phyloP scores from a whole-genome alignment of 345 rosid genomes.

The Pistacia integerrima region DNA sequence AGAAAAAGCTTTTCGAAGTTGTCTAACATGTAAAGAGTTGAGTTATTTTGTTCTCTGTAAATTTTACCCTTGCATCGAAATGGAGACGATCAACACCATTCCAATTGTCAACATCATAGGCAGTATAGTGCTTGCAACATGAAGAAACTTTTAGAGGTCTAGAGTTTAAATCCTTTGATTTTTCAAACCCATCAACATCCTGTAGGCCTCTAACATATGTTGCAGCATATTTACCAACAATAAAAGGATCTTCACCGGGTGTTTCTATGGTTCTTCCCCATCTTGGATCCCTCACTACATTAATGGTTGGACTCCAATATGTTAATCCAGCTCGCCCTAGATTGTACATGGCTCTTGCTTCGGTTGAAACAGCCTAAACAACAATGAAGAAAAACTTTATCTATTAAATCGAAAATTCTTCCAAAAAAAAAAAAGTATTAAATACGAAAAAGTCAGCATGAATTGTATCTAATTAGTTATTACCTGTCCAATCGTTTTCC shows the following conservation, averaged over 20 bases:
- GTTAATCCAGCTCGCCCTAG: constrained; percentile 43
- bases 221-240: constrained; percentile 39
- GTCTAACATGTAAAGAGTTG: no score
- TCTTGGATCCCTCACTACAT: constrained; percentile 52
- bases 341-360: constrained; percentile 48
- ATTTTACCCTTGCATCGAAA: constrained; percentile 36
- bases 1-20: no score
- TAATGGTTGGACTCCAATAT: constrained; percentile 35
- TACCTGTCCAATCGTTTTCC: constrained; percentile 26
- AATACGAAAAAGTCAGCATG: no score
- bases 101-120: constrained; percentile 62
- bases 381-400: no score
- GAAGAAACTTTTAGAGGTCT: constrained; percentile 48
- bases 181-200: constrained; percentile 29
- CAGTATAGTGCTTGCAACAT: constrained; percentile 61
- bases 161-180: constrained; percentile 2
- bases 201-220: constrained; percentile 54
- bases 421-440: not conserved
- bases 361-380: constrained; percentile 34
- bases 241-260: constrained; percentile 54
- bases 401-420: no score
- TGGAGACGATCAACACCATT: constrained; percentile 41
- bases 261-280: constrained; percentile 58
- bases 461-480: no score
- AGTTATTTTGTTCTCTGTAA: no score